These are phyloP conservation scores for Selaginella tamariscina DNA, from an alignment of 75 land plant species.

Conservation along the genomic window DNA sequence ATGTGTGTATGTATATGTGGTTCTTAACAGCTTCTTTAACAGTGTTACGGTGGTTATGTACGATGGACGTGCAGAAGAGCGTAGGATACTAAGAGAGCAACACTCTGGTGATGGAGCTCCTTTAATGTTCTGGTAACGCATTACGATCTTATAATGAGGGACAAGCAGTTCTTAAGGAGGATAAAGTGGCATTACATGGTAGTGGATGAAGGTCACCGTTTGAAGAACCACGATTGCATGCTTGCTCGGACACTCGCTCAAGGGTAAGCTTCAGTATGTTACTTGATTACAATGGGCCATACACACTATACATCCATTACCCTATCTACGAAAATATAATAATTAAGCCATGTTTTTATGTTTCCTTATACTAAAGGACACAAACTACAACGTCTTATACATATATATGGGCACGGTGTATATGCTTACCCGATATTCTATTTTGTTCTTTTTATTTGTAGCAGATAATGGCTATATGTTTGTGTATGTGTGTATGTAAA, in stretches of 20 bases:
- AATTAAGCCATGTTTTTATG: too few relatives aligned
- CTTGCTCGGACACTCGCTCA: constrained; percentile 59
- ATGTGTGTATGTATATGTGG: too few relatives aligned
- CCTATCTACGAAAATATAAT: too few relatives aligned
- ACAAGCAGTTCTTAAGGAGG: constrained; percentile 79
- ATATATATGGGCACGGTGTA: too few relatives aligned
- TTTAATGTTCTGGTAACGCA: constrained; percentile 90
- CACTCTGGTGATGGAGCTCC: constrained; percentile 48
- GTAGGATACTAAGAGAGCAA: constrained; percentile 63
- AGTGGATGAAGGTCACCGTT: constrained; percentile 88
- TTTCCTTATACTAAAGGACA: too few relatives aligned
- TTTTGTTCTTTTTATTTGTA: too few relatives aligned
- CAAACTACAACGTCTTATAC: too few relatives aligned
- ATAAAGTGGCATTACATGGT: constrained; percentile 89
- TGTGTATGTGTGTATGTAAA: too few relatives aligned
- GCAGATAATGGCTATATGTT: not conserved
- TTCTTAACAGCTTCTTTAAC: constrained; percentile 12
- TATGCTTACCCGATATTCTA: too few relatives aligned
- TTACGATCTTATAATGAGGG: constrained; percentile 92
- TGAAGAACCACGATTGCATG: constrained; percentile 91
- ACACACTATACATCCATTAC: too few relatives aligned
- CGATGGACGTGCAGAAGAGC: constrained; percentile 75
- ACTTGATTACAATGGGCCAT: too few relatives aligned
- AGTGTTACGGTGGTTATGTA: constrained; percentile 62
- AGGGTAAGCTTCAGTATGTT: constrained; percentile 36